These are phyloP conservation scores for Pseudogymnoascus sp. DNA, from an alignment of 2,329 filamentous ascomycete genomes.

Conservation along the genomic window DNA sequence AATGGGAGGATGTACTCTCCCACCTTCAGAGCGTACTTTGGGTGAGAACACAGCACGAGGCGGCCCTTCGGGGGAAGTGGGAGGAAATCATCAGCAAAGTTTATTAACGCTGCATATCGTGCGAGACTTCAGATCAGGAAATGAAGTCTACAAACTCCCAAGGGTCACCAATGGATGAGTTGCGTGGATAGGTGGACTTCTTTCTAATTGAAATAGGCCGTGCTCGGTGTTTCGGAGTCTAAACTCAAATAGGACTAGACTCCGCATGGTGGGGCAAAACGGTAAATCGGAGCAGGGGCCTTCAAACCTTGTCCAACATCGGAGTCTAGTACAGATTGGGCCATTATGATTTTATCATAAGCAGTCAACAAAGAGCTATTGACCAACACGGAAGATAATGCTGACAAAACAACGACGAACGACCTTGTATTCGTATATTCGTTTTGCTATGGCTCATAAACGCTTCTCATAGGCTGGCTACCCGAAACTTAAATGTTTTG, in stretches of 20 bases:
- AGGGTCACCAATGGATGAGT: background rate
- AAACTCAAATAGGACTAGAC: conserved; percentile 12
- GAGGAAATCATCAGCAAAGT: conserved; percentile 20
- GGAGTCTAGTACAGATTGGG: conserved; percentile 21
- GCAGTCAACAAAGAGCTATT: background rate
- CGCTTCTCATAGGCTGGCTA: background rate
- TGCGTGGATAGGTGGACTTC: background rate
- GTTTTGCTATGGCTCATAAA: background rate
- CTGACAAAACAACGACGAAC: background rate
- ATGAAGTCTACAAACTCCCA: background rate
- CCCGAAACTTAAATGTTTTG: background rate
- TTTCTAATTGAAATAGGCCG: background rate
- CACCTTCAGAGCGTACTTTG: conserved; percentile 27
- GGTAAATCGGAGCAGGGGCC: conserved; percentile 2
- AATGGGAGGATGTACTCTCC: conserved; percentile 22
- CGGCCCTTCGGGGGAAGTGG: conserved; percentile 26
- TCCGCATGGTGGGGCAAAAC: background rate
- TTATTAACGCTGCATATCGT: background rate
- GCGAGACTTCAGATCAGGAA: background rate
- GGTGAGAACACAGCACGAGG: conserved; percentile 22
- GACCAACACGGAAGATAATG: background rate
- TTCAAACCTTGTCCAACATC: conserved; percentile 11
- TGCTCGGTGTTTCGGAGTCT: conserved; percentile 15
- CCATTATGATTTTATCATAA: conserved; percentile 3
- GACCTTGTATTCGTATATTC: background rate